Conservation (phyloP, 2,329 filamentous ascomycete genomes). For the Ophiostoma sp. region DNA sequence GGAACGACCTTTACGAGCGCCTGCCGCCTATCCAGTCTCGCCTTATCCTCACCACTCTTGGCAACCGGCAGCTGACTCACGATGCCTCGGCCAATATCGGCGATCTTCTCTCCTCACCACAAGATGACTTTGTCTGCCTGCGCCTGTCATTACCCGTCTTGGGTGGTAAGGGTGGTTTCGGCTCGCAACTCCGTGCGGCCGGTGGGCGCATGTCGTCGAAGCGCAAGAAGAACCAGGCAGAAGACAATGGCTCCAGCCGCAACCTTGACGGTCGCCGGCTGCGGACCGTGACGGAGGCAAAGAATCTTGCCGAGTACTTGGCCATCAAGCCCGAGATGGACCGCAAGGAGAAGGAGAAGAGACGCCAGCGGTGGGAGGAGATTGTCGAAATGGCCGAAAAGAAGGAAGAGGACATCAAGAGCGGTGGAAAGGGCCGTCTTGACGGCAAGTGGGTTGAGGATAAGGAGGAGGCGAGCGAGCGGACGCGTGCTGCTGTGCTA, state of each 20-base stretch:
- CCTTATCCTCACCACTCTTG: constrained; percentile 78
- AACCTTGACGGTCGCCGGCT: constrained; percentile 90
- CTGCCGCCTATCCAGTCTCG: constrained; percentile 59
- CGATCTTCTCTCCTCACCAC: constrained; percentile 55
- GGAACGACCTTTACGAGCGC: constrained; percentile 60
- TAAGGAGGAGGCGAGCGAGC: constrained; percentile 85
- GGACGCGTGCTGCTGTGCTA: constrained; percentile 73
- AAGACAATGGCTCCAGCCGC: constrained; percentile 85
- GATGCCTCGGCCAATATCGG: constrained; percentile 58
- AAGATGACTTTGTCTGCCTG: constrained; percentile 75
- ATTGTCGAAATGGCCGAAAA: constrained; percentile 83
- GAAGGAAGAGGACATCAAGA: constrained; percentile 78
- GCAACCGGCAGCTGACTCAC: constrained; percentile 67
- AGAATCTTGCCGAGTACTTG: constrained; percentile 90
- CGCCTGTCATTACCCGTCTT: constrained; percentile 76
- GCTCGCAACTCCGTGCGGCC: constrained; percentile 92
- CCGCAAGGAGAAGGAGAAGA: constrained; percentile 83
- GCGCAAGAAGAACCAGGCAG: constrained; percentile 79
- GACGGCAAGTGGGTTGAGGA: constrained; percentile 95
- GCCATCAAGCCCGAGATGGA: constrained; percentile 98
- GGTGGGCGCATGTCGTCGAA: constrained; percentile 97
- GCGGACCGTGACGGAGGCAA: constrained; percentile 91
- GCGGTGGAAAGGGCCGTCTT: constrained; percentile 68
- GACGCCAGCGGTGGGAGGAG: constrained; percentile 81
- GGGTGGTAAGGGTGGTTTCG: constrained; percentile 97